Evolutionary conservation across 345 rosid species (phyloP).

Genomic region (Brassica incana): DNA sequence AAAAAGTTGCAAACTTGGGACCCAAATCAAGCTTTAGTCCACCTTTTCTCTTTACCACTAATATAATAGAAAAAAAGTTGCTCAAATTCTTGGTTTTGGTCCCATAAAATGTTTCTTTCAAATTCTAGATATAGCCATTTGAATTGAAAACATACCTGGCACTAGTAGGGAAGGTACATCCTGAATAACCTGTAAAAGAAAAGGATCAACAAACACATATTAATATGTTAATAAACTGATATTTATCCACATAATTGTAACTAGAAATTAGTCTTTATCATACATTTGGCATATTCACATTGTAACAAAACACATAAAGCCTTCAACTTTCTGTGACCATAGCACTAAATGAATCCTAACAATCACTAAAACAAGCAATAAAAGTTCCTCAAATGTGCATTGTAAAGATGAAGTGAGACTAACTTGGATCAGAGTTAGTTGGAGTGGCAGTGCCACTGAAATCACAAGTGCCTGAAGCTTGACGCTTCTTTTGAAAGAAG

Average conservation of each 20-base stretch:
- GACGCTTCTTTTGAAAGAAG: constrained; percentile 80
- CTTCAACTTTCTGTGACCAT: constrained; percentile 21
- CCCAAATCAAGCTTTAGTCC: constrained; percentile 39
- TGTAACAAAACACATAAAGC: constrained; percentile 6
- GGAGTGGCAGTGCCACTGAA: constrained; percentile 69
- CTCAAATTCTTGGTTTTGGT: constrained; percentile 24
- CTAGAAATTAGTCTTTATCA: background rate
- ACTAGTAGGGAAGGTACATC: constrained; percentile 44
- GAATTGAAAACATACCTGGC: constrained; percentile 41
- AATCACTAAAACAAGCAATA: background rate
- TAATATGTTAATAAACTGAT: background rate
- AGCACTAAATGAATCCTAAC: constrained; percentile 5
- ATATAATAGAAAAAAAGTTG: constrained; percentile 3
- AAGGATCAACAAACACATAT: background rate
- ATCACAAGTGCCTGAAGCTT: constrained; percentile 72
- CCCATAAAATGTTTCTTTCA: constrained; percentile 24
- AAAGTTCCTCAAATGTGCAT: constrained; percentile 12
- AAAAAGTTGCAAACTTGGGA: constrained; percentile 38
- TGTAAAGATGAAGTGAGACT: background rate
- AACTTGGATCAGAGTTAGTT: constrained; percentile 63
- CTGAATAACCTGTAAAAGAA: constrained; percentile 38
- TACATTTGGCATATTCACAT: constrained; percentile 10
- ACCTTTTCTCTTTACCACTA: constrained; percentile 29
- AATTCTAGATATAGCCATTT: constrained; percentile 2
- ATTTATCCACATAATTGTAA: background rate